phyloP scores from a whole-genome alignment of 257 asterid species.

The Fraxinus pennsylvanica region DNA sequence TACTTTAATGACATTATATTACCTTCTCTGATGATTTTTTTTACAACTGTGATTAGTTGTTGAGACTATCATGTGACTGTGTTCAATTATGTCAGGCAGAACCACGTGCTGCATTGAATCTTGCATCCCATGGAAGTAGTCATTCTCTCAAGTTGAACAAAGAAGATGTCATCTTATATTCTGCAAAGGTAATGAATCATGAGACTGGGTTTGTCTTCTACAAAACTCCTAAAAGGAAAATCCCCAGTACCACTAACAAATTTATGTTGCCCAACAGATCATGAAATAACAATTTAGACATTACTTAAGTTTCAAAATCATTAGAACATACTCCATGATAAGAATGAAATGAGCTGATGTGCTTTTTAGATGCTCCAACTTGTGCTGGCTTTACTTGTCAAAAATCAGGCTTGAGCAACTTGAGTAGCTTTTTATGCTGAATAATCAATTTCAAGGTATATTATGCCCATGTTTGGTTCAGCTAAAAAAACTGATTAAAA shows the following conservation, averaged over 20 bases:
- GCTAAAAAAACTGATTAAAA: too few species aligned
- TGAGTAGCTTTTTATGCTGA: background rate
- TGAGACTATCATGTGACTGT: conserved; percentile 28
- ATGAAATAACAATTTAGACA: background rate
- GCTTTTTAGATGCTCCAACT: conserved; percentile 26
- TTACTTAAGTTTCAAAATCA: background rate
- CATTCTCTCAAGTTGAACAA: conserved; percentile 86
- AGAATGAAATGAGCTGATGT: conserved; percentile 14
- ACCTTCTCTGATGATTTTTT: conserved; percentile 14
- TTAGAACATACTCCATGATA: background rate
- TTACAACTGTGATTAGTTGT: conserved; percentile 24
- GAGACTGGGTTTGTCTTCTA: background rate
- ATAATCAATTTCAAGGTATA: background rate
- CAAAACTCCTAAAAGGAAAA: background rate
- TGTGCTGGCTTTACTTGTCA: conserved; percentile 14
- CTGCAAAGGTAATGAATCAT: conserved; percentile 83
- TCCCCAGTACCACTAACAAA: conserved; percentile 2
- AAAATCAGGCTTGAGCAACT: conserved; percentile 15
- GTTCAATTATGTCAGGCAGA: conserved; percentile 75
- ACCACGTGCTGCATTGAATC: conserved; percentile 99
- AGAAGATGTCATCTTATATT: conserved; percentile 86
- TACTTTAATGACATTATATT: too few species aligned
- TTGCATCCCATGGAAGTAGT: conserved; percentile 95
- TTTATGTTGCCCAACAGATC: background rate
- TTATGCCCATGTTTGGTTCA: background rate